phyloP scores from a whole-genome alignment of 306 rosid genomes.

The Sicyos edulis region DNA sequence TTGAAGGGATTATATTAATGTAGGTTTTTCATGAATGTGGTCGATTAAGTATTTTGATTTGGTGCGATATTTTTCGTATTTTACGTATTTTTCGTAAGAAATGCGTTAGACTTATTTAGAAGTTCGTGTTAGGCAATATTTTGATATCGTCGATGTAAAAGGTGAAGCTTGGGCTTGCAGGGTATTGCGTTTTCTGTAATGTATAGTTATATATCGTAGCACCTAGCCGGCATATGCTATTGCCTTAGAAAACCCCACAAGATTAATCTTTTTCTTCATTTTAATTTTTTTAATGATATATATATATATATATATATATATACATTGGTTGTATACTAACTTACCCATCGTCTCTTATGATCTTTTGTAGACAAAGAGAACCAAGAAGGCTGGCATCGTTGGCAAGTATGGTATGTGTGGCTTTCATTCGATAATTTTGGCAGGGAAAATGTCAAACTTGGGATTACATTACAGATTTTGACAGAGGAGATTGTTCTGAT shows the following conservation, averaged over 20 bases:
- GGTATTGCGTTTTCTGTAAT: not conserved
- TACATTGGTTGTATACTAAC: no score
- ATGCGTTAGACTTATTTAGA: not conserved
- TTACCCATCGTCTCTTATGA: not conserved
- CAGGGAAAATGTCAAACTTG: not conserved
- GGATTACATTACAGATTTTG: not conserved
- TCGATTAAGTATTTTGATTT: not conserved
- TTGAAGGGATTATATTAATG: slow-evolving; percentile 6
- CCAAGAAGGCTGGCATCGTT: slow-evolving; percentile 37
- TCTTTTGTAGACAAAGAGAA: slow-evolving; percentile 29
- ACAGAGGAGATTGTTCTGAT: not conserved
- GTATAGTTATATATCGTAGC: not conserved
- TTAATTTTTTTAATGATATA: not conserved
- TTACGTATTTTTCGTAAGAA: no score
- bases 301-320: no score
- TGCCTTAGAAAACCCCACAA: not conserved
- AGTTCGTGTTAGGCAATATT: not conserved
- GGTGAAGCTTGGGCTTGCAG: not conserved
- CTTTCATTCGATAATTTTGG: not conserved
- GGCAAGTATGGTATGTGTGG: slow-evolving; percentile 72
- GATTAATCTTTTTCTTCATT: not conserved
- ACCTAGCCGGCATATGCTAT: not conserved
- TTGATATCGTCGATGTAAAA: not conserved
- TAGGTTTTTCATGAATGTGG: not conserved
- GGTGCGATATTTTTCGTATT: no score